Conservation (phyloP, 768 basidiomycete species). For the Suillus ampliporus region DNA sequence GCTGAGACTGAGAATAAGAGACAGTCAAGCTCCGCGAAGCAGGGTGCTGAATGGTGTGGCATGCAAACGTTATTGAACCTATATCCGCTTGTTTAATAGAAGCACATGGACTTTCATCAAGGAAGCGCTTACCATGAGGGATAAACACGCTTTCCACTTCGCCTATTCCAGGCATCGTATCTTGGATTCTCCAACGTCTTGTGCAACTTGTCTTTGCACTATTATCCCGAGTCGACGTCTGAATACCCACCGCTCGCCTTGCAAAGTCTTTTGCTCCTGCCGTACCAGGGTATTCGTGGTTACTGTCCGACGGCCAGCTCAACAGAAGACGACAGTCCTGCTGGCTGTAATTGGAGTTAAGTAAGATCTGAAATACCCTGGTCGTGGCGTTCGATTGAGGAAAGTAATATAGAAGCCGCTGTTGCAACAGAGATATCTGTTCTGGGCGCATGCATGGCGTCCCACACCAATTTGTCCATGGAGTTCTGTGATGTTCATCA, state of each 20-base stretch:
- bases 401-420: conserved; percentile 59
- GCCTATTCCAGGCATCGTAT: conserved; percentile 63
- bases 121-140: conserved; percentile 73
- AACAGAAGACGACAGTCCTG: conserved; percentile 63
- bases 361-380: conserved; percentile 81
- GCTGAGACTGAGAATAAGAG: conserved; percentile 30
- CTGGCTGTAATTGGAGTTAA: conserved; percentile 46
- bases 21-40: conserved; percentile 25
- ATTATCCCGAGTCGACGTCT: conserved; percentile 55
- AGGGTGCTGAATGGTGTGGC: conserved; percentile 40
- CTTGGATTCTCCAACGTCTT: conserved; percentile 78
- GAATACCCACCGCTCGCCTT: conserved; percentile 70
- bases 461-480: conserved; percentile 91
- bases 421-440: conserved; percentile 64
- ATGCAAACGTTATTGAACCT: conserved; percentile 48
- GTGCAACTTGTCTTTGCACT: conserved; percentile 89
- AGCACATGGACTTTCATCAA: conserved; percentile 43
- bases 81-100: conserved; percentile 19
- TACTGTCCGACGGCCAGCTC: conserved; percentile 77
- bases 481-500: conserved; percentile 72
- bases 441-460: conserved; percentile 65
- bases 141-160: conserved; percentile 89
- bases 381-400: conserved; percentile 56
- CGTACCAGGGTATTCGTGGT: conserved; percentile 45
- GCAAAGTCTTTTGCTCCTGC: conserved; percentile 52